Conservation (phyloP, 2,329 filamentous ascomycete genomes). For the Aspergillus aculeatinus region DNA sequence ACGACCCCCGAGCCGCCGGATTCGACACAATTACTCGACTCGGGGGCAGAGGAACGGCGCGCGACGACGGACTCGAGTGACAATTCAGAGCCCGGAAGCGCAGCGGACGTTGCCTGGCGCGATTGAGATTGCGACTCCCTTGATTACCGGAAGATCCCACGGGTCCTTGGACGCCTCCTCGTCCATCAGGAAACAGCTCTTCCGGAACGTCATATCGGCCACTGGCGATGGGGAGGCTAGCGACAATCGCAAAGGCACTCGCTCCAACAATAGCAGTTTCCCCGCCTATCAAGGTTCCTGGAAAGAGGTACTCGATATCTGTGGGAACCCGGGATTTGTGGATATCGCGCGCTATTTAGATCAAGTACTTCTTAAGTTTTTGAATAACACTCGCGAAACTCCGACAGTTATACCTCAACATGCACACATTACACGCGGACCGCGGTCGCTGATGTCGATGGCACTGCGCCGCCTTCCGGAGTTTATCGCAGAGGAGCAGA, state of each 20-base stretch:
- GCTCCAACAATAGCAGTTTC: conserved; percentile 28
- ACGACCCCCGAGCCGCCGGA: conserved; percentile 31
- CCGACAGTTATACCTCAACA: neutral
- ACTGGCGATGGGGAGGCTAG: conserved; percentile 6
- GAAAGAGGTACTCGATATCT: conserved; percentile 35
- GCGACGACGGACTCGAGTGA: conserved; percentile 29
- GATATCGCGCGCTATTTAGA: conserved; percentile 38
- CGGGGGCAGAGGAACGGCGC: conserved; percentile 26
- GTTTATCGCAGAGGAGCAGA: conserved; percentile 41
- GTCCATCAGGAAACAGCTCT: conserved; percentile 24
- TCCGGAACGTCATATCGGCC: conserved; percentile 13
- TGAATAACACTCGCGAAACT: conserved; percentile 33
- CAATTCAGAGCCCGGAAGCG: conserved; percentile 37
- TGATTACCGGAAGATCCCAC: conserved; percentile 39
- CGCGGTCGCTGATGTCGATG: conserved; percentile 41
- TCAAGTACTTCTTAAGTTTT: conserved; percentile 37
- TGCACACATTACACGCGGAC: conserved; percentile 18
- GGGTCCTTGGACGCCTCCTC: conserved; percentile 16
- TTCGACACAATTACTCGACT: conserved; percentile 40
- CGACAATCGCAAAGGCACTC: conserved; percentile 17
- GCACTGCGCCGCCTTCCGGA: conserved; percentile 36
- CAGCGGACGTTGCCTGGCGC: conserved; percentile 39
- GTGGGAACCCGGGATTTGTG: conserved; percentile 33
- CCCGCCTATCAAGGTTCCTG: conserved; percentile 33
- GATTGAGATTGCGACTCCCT: conserved; percentile 43